phyloP scores from a whole-genome alignment of 2,329 filamentous ascomycete species.

The Apiospora pterosperma region DNA sequence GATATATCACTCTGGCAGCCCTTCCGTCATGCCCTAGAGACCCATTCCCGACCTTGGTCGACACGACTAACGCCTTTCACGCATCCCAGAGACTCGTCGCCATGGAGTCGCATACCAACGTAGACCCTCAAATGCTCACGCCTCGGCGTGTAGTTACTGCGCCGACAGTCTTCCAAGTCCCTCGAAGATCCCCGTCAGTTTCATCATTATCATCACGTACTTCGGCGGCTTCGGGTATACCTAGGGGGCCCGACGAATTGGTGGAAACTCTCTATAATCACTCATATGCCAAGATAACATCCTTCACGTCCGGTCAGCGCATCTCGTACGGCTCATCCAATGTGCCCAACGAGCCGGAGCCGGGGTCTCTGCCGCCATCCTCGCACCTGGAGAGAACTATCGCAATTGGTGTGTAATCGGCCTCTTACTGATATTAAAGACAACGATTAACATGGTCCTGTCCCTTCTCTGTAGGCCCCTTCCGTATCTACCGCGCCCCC shows the following conservation, averaged over 20 bases:
- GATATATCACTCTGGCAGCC: not conserved
- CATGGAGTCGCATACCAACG: conserved; percentile 7
- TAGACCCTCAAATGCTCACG: not conserved
- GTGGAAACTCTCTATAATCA: conserved; percentile 75
- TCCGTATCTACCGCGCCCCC: conserved; percentile 82
- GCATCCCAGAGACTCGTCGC: not conserved
- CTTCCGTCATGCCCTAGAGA: not conserved
- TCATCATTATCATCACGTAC: conserved; percentile 14
- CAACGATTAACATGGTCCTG: not conserved
- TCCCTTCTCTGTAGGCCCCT: conserved; percentile 49
- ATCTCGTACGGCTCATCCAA: conserved; percentile 29
- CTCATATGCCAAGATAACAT: conserved; percentile 65
- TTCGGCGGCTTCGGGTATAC: not conserved
- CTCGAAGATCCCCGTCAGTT: conserved; percentile 10
- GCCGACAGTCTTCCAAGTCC: conserved; percentile 3
- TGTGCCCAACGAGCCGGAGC: conserved; percentile 30
- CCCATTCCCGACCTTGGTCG: not conserved
- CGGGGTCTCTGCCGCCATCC: conserved; percentile 23
- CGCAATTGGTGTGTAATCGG: conserved; percentile 59
- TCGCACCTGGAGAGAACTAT: conserved; percentile 52
- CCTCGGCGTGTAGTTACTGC: conserved; percentile 11
- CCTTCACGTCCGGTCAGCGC: conserved; percentile 38
- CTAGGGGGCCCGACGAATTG: conserved; percentile 22
- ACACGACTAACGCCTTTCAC: not conserved
- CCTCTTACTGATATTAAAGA: not conserved